Percentiles rank a stretch among this genome's conserved stretches.
Conservation (phyloP, 2,329 filamentous ascomycete species). For the Pestalotiopsis sp. region DNA sequence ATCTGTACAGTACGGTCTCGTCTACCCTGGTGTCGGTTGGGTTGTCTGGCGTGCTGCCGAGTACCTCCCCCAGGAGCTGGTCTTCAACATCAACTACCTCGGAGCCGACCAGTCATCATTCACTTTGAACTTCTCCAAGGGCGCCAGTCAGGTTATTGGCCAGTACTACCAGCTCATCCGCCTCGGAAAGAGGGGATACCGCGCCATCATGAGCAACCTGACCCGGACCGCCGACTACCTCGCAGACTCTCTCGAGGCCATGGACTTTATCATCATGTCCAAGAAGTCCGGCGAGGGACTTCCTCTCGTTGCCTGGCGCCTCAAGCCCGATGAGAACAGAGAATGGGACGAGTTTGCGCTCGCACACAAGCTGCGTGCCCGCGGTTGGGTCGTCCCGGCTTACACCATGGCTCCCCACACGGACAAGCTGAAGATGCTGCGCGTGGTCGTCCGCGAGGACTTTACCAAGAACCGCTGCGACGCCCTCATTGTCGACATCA, state of each 20-base stretch:
- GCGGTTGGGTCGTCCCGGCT: constrained; percentile 91
- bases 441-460: constrained; percentile 90
- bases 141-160: constrained; percentile 90
- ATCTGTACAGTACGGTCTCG: constrained; percentile 51
- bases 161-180: constrained; percentile 98
- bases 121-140: constrained; percentile 96
- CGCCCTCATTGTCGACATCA: constrained; percentile 75
- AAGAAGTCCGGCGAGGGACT: constrained; percentile 76
- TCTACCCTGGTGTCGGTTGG: constrained; percentile 95
- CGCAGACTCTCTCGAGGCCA: constrained; percentile 67
- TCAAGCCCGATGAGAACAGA: constrained; percentile 62
- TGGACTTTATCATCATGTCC: constrained; percentile 90
- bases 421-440: constrained; percentile 83
- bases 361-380: constrained; percentile 82
- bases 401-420: constrained; percentile 97
- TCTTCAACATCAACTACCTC: constrained; percentile 99
- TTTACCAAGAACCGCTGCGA: constrained; percentile 85
- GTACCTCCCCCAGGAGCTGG: constrained; percentile 84
- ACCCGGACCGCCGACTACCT: constrained; percentile 90
- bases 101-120: constrained; percentile 94
- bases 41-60: constrained; percentile 84
- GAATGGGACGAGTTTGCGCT: constrained; percentile 76
- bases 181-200: constrained; percentile 89
- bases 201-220: constrained; percentile 91
- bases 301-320: constrained; percentile 86